Evolutionary conservation across 805 yeast genomes (phyloP), one percentile per base, ranked within the genome.

Genomic region (Ascoidea tarda): DNA sequence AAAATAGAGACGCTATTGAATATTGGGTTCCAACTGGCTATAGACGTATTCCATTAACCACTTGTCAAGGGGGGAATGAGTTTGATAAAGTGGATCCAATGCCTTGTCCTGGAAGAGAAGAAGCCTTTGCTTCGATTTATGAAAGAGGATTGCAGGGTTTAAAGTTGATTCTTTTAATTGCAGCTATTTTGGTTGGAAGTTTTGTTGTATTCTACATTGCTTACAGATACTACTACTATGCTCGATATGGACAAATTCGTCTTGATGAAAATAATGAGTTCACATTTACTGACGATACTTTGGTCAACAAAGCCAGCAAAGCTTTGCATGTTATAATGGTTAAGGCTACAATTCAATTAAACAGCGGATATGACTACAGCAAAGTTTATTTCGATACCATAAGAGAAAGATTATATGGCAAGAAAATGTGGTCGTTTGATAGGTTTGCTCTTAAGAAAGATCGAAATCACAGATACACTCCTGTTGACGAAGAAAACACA

Each of bases 1-100:
- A 70, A 53, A 71, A 74, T 55, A 14, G 31, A n/a, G 74, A 72
- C 48, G 73, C 75, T 1, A 71, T 81, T 55, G 88, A 87, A 62
- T 90, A 79, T 65, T 86, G 82, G 73, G 82, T 83, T 58, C 88
- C 96, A n/a, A 88, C 97, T 1, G 99, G 98, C 0, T 93, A 90
- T 66, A 79, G 98, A 63, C 81, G 80, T 60, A 76, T 88, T 32
- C 90, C 96, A 1, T 64, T 84, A 54, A 82, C 91, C 5, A 85
- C 95, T 0, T 93, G 99, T 69, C 74, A 70, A 48, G 91, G 88
- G 16, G 98, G 98, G 2, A 66, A 78, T 52, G 71, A 74, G 52
- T 75, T 86, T 50, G 96, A 86, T 61, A 72, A 75, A 45, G 75
- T 81, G 64, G 72, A 69, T n/a, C 73, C 83, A 2, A 74, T 69